Evolutionary conservation across 768 basidiomycete genomes (phyloP), one percentile per base, ranked within the genome.

Genomic region (Collybiopsis luxurians): DNA sequence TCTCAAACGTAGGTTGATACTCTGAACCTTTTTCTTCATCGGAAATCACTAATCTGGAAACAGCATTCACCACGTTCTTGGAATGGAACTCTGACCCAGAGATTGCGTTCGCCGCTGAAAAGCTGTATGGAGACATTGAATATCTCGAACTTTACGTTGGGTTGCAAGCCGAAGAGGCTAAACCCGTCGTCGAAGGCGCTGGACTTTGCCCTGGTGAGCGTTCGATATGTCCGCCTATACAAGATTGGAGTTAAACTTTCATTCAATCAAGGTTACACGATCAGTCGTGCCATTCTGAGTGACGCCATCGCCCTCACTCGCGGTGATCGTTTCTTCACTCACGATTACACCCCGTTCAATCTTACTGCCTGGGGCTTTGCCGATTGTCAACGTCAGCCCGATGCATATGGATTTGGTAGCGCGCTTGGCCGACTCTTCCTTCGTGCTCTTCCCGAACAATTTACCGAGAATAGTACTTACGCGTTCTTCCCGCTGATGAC

Each of bases 401-500:
- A 75, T 38, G 90, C 80, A 3, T 86, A 83, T 57, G 90, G 84
- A 24, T 76, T 76, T 58, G 81, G 80, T 6, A 87, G 86, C 68
- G 87, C 81, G 12, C 80, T 92, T 39, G 90, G 87, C 6, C 81
- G 86, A 31, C 79, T 93, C 30, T 72, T 93, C 69, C 73, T 91
- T 48, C 88, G 92, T 45, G 84, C 82, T 19, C 78, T 93, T 1
- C 90, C 92, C 1, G 70, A 83, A 48, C 73, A 90, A 65, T 93
- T 79, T 71, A 77, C 79, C 0, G 78, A 81, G 61, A 84, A 87
- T 67, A 89, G 87, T 58, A 73, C 82, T 46, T 93, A 90, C 66
- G 84, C 92, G 3, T 92, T 89, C 82, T 93, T 92, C 85, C 89
- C 92, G n/a, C 76, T 93, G 43, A 86, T 92, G 84, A 89, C 86